Evolutionary conservation across 805 yeast genomes (phyloP), one percentile per base, ranked within the genome.

Genomic region (Candida ipomoeae): DNA sequence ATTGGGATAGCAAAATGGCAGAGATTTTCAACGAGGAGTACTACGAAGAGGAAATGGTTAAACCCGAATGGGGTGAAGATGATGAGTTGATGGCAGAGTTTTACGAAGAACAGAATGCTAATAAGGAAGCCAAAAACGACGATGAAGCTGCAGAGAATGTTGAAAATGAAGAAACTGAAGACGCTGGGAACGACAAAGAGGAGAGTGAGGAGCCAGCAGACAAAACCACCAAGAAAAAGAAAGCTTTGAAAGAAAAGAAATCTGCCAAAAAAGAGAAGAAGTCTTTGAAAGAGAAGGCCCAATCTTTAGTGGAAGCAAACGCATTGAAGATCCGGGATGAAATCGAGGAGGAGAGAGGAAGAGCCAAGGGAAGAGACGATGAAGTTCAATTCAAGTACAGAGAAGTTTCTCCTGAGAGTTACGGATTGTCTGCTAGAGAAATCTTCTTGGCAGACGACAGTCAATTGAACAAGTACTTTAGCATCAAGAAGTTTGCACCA

Each of bases 381-480:
- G 75, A 73, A 2, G 78, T 78, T 14, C 78, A 74, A 48, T 92
- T 94, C 77, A 84, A 83, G 60, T 94, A 94, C 65, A 81, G 97
- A 61, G 96, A 90, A 60, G 98, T 94, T 3, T 90, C 96, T 1
- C 97, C 99, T 7, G 98, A 94, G 62, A 73, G 90, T 8, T 94
- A 81, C 70, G 98, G 98, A 11, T 75, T 94, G 44, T 77, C 87
- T 0, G 79, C 94, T 0, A 78, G 94, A 55, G 99, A 94, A 60
- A 94, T 94, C 44, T 74, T 94, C 48, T 71, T 89, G 51, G 99
- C 99, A 13, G 92, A 88, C 62, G 99, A 94, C 65, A 77, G 79
- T 53, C 87, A 85, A 44, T 75, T 94, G 67, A 94, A 94, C 68
- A 85, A 84, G 50, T 90, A 77, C 61, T 84, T 90, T 51, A 94